Conservation (phyloP, 306 rosid species). For the Oxytropis ochrocephala region DNA sequence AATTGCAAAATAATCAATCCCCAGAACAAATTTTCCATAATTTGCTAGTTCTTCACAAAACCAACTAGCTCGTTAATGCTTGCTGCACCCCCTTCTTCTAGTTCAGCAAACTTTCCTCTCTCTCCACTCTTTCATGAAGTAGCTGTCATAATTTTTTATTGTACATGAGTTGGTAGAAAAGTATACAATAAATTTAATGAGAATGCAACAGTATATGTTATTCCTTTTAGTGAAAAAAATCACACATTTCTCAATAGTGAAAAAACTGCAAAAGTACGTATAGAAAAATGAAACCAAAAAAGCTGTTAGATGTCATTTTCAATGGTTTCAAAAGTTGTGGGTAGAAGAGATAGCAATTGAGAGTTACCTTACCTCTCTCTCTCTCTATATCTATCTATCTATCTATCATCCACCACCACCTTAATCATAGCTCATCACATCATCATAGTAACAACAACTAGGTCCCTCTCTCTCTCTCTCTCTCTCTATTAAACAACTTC, state of each 20-base stretch:
- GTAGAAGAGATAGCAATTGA: constrained; percentile 38
- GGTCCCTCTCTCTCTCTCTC: neutral
- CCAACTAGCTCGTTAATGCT: constrained; percentile 11
- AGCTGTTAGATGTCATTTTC: constrained; percentile 65
- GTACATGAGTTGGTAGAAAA: constrained; percentile 18
- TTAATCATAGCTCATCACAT: constrained; percentile 41
- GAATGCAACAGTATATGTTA: constrained; percentile 17
- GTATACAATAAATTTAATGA: constrained; percentile 1
- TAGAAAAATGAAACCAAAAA: constrained; percentile 30
- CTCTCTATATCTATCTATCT: neutral
- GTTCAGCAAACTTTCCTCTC: neutral
- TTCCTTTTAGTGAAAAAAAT: constrained; percentile 34
- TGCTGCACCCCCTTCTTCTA: constrained; percentile 1
- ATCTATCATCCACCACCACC: constrained; percentile 43
- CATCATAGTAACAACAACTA: neutral
- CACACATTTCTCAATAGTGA: constrained; percentile 34
- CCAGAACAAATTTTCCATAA: neutral
- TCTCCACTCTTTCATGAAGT: constrained; percentile 7
- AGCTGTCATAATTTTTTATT: neutral
- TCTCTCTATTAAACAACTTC: too few species aligned
- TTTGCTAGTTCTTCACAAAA: neutral
- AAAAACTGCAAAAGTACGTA: constrained; percentile 18
- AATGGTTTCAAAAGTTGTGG: constrained; percentile 50
- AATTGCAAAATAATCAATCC: neutral
- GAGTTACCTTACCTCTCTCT: neutral